Base-by-base conservation (phyloP, 1,139 yeast species). In the Kodamaea sp. region DNA sequence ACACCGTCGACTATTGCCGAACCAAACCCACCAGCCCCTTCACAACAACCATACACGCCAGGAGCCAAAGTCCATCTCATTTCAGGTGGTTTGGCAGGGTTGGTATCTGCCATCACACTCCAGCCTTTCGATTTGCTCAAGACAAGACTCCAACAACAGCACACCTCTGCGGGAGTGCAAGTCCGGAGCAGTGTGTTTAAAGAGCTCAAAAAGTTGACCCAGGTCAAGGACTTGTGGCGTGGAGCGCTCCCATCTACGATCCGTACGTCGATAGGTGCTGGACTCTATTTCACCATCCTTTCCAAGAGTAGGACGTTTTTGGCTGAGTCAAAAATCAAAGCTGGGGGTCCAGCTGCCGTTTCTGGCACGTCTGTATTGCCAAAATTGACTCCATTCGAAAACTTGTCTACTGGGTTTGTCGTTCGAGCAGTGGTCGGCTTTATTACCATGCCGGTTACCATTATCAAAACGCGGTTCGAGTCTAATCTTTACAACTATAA, bases 371-470 rank as follows among this genome's bases (percentile, higher is more conserved):
- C 66, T 40, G 57, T 66, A 8, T 65, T 92, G 35, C 97, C 97
- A 2, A 80, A 77, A 52, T 66, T 92, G 26, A 70, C 86, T 4
- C 81, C 80, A 47, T 51, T 69, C 30, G 90, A 83, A 41, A 92
- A 92, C 54, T 62, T 90, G 37, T 41, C 77, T 4, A 72, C 90
- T 1, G 98, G 98, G 3, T 87, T 87, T 29, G 51, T 81, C 2
- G 83, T 94, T 1, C 69, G 98, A 37, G 90, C 92, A 0, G 44
- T 76, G 2, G 96, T 89, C 4, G 98, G 98, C 1, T 73, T 83
- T 44, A 44, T 86, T 14, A 88, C 96, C n/a, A 92, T 92, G 98
- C 98, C 98, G 0, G 77, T 92, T n/a, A 92, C 98, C 0, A 80
- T 92, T n/a, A 63, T 92, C 29, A 92, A 92, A 54, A 94, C 95